Evolutionary conservation across 805 yeast genomes (phyloP).

Genomic region (Cyberlindnera mississippiensis): DNA sequence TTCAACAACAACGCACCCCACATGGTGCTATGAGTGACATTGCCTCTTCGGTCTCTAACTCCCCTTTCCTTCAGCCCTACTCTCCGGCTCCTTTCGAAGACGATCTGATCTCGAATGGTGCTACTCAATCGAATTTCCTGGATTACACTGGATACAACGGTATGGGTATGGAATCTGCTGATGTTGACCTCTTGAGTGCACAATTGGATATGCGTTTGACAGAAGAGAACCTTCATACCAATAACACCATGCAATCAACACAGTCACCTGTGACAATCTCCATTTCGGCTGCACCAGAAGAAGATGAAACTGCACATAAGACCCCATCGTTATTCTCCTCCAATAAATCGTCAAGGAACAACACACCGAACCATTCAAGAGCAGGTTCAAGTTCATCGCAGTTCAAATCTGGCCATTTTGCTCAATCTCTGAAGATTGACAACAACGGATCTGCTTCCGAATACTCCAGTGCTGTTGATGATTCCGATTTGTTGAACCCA

Average conservation of each 20-base stretch:
- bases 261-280: constrained; percentile 26
- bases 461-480: constrained; percentile 1
- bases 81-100: constrained; percentile 21
- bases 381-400: constrained; percentile 28
- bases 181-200: constrained; percentile 11
- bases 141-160: not conserved
- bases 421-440: constrained; percentile 4
- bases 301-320: constrained; percentile 32
- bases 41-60: constrained; percentile 22
- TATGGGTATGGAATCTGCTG: not conserved
- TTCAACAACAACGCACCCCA: constrained; percentile 17
- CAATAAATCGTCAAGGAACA: constrained; percentile 29
- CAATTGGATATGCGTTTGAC: constrained; percentile 17
- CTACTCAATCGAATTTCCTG: not conserved
- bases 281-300: constrained; percentile 37
- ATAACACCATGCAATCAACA: constrained; percentile 2
- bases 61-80: constrained; percentile 20
- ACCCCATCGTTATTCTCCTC: constrained; percentile 59
- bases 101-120: constrained; percentile 8
- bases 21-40: constrained; percentile 20
- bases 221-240: constrained; percentile 19
- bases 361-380: constrained; percentile 35
- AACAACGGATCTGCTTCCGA: not conserved
- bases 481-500: constrained; percentile 15
- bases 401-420: constrained; percentile 19